Evolutionary conservation across 2,329 filamentous ascomycete genomes (phyloP).

Genomic region (Xylariaceae sp.): DNA sequence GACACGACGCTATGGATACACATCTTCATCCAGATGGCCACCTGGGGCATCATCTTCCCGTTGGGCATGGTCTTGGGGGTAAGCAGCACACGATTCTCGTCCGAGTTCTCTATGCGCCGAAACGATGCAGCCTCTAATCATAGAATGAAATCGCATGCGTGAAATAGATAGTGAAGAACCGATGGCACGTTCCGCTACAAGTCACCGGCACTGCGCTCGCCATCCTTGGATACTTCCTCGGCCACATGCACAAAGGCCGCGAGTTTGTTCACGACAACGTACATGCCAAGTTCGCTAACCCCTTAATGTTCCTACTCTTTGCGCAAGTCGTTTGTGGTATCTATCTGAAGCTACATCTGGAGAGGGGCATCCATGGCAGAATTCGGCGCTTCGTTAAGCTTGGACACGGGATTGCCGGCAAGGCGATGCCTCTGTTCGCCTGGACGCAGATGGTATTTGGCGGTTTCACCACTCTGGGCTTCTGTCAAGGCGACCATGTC

Average conservation of each 20-base stretch:
- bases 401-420: constrained; percentile 76
- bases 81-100: constrained; percentile 35
- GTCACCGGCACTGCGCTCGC: constrained; percentile 68
- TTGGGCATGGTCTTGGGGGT: constrained; percentile 93
- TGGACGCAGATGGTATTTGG: constrained; percentile 97
- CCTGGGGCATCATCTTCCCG: constrained; percentile 90
- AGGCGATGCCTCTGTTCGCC: constrained; percentile 75
- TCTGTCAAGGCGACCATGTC: constrained; percentile 85
- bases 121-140: constrained; percentile 9
- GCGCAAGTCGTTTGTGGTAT: constrained; percentile 74
- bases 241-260: constrained; percentile 83
- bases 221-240: constrained; percentile 81
- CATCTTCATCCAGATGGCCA: constrained; percentile 79
- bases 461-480: constrained; percentile 85
- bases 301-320: constrained; percentile 73
- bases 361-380: constrained; percentile 73
- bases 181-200: constrained; percentile 93
- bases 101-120: not conserved
- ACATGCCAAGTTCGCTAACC: constrained; percentile 74
- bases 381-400: constrained; percentile 68
- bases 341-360: constrained; percentile 85
- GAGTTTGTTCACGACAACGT: constrained; percentile 72
- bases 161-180: constrained; percentile 72
- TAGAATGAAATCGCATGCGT: constrained; percentile 6
- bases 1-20: constrained; percentile 90